phyloP scores from a whole-genome alignment of 2,329 filamentous ascomycete genomes.

The Metarhizium humberi region DNA sequence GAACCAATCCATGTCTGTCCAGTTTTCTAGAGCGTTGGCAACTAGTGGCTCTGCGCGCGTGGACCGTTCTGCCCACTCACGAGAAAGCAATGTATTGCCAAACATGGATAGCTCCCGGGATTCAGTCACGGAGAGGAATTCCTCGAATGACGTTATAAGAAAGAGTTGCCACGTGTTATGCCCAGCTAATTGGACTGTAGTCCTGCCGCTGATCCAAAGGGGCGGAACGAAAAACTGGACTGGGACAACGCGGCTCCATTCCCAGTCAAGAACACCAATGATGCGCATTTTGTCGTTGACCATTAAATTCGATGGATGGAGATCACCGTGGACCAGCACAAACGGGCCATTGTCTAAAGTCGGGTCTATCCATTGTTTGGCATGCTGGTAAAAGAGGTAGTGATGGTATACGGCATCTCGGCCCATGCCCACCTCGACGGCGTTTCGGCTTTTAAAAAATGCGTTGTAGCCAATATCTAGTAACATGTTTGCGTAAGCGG shows the following conservation, averaged over 20 bases:
- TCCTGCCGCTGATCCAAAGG: neutral
- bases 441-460: neutral
- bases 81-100: neutral
- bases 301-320: neutral
- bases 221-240: neutral
- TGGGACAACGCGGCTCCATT: neutral
- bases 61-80: neutral
- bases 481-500: neutral
- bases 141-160: neutral
- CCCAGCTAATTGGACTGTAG: neutral
- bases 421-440: neutral
- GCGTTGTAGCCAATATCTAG: neutral
- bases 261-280: neutral
- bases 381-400: neutral
- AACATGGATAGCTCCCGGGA: neutral
- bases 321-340: neutral
- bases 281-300: neutral
- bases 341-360: neutral
- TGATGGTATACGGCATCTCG: neutral
- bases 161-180: neutral
- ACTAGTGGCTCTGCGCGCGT: neutral
- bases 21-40: constrained; percentile 2
- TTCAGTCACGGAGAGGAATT: neutral
- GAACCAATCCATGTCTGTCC: constrained; percentile 1
- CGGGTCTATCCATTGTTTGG: neutral